Conservation (phyloP, 352 stramenopile species). For the Phytopythium chamaehyphon region DNA sequence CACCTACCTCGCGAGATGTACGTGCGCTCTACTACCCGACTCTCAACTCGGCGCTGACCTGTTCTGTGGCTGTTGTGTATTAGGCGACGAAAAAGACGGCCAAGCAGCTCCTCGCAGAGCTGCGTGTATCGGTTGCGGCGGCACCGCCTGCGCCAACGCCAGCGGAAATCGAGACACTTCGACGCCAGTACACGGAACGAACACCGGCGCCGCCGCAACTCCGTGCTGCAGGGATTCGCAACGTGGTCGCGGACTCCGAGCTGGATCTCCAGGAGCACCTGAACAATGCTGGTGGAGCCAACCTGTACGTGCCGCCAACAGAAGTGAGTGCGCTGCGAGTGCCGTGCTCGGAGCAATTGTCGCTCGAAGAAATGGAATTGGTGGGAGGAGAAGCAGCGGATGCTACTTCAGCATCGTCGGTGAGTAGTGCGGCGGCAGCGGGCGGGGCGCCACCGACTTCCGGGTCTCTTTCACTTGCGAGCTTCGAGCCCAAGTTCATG, state of each 20-base stretch:
- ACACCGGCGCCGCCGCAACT: conserved; percentile 77
- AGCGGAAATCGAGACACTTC: conserved; percentile 64
- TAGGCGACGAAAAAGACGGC: conserved; percentile 66
- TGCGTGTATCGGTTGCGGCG: conserved; percentile 35
- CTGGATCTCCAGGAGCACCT: conserved; percentile 79
- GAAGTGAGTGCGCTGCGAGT: conserved; percentile 67
- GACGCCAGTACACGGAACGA: conserved; percentile 65
- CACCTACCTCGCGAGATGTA: conserved; percentile 45
- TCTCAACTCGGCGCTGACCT: too few relatives aligned
- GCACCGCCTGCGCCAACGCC: conserved; percentile 33
- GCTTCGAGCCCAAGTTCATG: conserved; percentile 89
- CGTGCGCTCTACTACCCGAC: conserved; percentile 5
- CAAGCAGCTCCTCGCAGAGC: conserved; percentile 64
- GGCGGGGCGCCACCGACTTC: conserved; percentile 16
- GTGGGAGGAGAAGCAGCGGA: conserved; percentile 25
- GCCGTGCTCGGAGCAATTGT: conserved; percentile 67
- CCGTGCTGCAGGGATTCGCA: conserved; percentile 68
- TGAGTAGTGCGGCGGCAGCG: conserved; percentile 14
- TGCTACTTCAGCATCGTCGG: conserved; percentile 15
- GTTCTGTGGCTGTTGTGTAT: conserved; percentile 2
- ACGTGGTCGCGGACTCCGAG: conserved; percentile 77
- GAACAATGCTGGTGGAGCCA: conserved; percentile 60
- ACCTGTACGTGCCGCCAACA: conserved; percentile 59
- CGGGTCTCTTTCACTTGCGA: conserved; percentile 70
- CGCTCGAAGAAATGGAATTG: conserved; percentile 69